phyloP scores from a whole-genome alignment of 78 protist species.

The Dictyostelium brefeldianum region DNA sequence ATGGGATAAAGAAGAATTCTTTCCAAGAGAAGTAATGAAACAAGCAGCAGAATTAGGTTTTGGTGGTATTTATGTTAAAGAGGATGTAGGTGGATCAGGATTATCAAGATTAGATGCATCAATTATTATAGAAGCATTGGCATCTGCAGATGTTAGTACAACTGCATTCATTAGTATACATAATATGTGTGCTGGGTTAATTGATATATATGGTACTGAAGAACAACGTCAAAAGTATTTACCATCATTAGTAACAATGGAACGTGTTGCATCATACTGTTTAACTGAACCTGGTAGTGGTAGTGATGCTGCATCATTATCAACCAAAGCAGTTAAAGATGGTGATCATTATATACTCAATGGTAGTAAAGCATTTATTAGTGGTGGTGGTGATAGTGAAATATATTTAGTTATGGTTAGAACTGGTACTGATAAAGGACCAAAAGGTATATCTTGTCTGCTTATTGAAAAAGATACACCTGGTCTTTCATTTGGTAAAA shows the following conservation, averaged over 20 bases:
- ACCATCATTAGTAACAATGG: slow-evolving; percentile 83
- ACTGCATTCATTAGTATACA: slow-evolving; percentile 95
- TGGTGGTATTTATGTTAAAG: slow-evolving; percentile 90
- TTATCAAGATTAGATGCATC: slow-evolving; percentile 89
- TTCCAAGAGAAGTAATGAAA: slow-evolving; percentile 81
- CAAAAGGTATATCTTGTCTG: slow-evolving; percentile 93
- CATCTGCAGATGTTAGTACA: slow-evolving; percentile 89
- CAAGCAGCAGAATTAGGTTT: slow-evolving; percentile 93
- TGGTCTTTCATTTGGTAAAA: slow-evolving; percentile 93
- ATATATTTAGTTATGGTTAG: slow-evolving; percentile 94
- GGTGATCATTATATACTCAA: slow-evolving; percentile 90
- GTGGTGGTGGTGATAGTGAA: slow-evolving; percentile 94
- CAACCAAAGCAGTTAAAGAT: slow-evolving; percentile 86
- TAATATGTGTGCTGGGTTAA: slow-evolving; percentile 94
- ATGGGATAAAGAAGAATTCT: slow-evolving; percentile 90
- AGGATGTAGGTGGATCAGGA: slow-evolving; percentile 92
- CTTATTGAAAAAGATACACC: slow-evolving; percentile 89
- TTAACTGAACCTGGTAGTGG: slow-evolving; percentile 96
- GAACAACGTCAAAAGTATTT: slow-evolving; percentile 85
- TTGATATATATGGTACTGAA: slow-evolving; percentile 89
- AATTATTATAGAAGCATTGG: slow-evolving; percentile 89
- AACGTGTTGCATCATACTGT: slow-evolving; percentile 89
- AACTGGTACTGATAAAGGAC: slow-evolving; percentile 86
- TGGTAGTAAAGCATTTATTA: slow-evolving; percentile 95
- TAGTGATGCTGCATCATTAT: slow-evolving; percentile 92